Conservation (phyloP, 805 yeast genomes). For the Teunomyces panamensis region DNA sequence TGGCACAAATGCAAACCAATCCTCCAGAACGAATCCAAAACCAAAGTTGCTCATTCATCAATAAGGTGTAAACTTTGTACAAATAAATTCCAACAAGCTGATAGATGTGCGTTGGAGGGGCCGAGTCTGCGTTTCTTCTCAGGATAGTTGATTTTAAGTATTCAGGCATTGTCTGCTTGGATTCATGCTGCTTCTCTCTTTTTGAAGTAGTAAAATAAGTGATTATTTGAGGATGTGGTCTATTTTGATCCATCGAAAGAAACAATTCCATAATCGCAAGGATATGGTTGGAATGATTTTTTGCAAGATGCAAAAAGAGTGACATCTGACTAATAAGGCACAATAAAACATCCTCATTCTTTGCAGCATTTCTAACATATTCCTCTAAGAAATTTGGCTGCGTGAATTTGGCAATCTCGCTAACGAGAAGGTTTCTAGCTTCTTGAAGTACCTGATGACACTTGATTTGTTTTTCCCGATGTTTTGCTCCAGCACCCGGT, state of each 20-base stretch:
- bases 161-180: constrained; percentile 5
- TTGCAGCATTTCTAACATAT: constrained; percentile 5
- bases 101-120: constrained; percentile 19
- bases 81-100: constrained; percentile 20
- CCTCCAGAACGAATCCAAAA: constrained; percentile 29
- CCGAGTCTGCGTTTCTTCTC: constrained; percentile 27
- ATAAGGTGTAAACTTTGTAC: constrained; percentile 13
- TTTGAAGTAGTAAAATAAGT: constrained; percentile 14
- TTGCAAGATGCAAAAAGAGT: constrained; percentile 18
- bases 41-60: constrained; percentile 22
- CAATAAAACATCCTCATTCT: constrained; percentile 24
- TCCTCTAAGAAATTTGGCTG: constrained; percentile 6
- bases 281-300: constrained; percentile 13
- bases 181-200: background rate
- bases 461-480: constrained; percentile 13
- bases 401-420: constrained; percentile 7
- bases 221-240: constrained; percentile 19
- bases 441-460: constrained; percentile 11
- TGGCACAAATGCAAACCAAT: constrained; percentile 19
- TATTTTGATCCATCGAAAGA: constrained; percentile 17
- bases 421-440: constrained; percentile 10
- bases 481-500: constrained; percentile 10
- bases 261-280: constrained; percentile 17
- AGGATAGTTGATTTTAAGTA: constrained; percentile 10
- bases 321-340: constrained; percentile 24